Evolutionary conservation across 2,329 filamentous ascomycete species (phyloP), one percentile per base, ranked within the genome.

Genomic region (Alternaria ethzedia): DNA sequence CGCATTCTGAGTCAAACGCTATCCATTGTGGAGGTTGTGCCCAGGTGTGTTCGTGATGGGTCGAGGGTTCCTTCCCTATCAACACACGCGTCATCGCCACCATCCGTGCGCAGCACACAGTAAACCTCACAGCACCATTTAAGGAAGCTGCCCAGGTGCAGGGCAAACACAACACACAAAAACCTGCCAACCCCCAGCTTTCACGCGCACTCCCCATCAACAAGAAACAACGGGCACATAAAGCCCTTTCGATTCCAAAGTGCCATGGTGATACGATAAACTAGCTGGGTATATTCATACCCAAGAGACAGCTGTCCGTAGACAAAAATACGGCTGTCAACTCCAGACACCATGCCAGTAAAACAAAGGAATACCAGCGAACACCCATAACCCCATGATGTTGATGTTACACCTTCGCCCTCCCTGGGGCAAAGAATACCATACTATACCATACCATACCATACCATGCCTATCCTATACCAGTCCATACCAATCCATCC

Each of bases 341-440:
- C 63, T 58, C 63, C 54, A 62, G 30, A 65, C 59, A 59, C 63
- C 55, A 50, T 43, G 45, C 57, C 41, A 17, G 32, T 36, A 47
- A n/a, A n/a, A 25, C 11, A 17, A 25, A 28, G 12, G 21, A 50
- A 50, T 26, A 28, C 26, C 17, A 13, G 21, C 21, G 0, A 25
- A 25, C 8, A 46, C 21, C 12, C 45, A 26, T 10, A 11, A 41
- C 15, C 21, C 21, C 26, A 47, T 47, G 21, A 11, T 47, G n/a
- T n/a, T n/a, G n/a, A n/a, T 26, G 36, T 11, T 26, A 47, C 13
- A 17, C 13, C 15, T n/a, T 10, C 13, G 4, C 12, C 13, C 15
- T 17, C 23, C 13, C 20, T 23, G 21, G 43, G n/a, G 15, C 2
- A 4, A 59, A 36, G 13, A 46, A 41, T 23, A 25, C 20, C 17